A percentile compares a stretch with the other conserved stretches of the same genome.
phyloP scores from a whole-genome alignment of 1,139 yeast species.

The Wickerhamomyces sp. region DNA sequence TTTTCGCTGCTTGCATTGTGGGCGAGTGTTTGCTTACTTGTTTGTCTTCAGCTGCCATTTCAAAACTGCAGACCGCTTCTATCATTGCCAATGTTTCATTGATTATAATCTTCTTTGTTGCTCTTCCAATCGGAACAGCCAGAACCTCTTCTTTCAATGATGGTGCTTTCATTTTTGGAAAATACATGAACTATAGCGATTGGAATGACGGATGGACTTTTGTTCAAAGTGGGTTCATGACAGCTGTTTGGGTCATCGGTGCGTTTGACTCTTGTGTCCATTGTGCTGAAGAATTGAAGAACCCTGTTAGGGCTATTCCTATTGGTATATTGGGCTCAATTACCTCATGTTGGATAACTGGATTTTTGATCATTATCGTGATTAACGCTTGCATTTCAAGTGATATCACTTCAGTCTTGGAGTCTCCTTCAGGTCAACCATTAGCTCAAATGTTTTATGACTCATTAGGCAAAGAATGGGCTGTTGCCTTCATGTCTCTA shows the following conservation, averaged over 20 bases:
- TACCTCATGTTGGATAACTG: slow-evolving; percentile 51
- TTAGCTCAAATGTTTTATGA: slow-evolving; percentile 62
- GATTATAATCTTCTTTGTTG: slow-evolving; percentile 57
- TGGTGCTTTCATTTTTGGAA: slow-evolving; percentile 49
- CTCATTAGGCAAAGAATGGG: slow-evolving; percentile 63
- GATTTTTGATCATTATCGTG: slow-evolving; percentile 51
- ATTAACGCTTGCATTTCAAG: slow-evolving; percentile 50
- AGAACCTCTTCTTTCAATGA: slow-evolving; percentile 26
- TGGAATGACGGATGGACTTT: slow-evolving; percentile 69
- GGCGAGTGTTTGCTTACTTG: slow-evolving; percentile 43
- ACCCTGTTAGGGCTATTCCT: slow-evolving; percentile 62
- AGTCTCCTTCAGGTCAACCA: slow-evolving; percentile 46
- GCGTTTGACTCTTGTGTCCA: slow-evolving; percentile 72
- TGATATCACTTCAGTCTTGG: slow-evolving; percentile 42
- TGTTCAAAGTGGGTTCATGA: slow-evolving; percentile 30
- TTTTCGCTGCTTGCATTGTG: slow-evolving; percentile 43
- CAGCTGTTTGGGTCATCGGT: slow-evolving; percentile 57
- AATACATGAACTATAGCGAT: slow-evolving; percentile 46
- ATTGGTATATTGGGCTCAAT: slow-evolving; percentile 55
- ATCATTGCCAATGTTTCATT: slow-evolving; percentile 51
- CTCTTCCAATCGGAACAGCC: slow-evolving; percentile 54
- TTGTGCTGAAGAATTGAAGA: slow-evolving; percentile 65
- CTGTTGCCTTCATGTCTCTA: slow-evolving; percentile 54
- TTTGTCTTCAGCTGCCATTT: slow-evolving; percentile 46
- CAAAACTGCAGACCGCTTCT: slow-evolving; percentile 56